Base-by-base conservation (phyloP, 2,329 filamentous ascomycete species). In the Rhinocladiella similis region DNA sequence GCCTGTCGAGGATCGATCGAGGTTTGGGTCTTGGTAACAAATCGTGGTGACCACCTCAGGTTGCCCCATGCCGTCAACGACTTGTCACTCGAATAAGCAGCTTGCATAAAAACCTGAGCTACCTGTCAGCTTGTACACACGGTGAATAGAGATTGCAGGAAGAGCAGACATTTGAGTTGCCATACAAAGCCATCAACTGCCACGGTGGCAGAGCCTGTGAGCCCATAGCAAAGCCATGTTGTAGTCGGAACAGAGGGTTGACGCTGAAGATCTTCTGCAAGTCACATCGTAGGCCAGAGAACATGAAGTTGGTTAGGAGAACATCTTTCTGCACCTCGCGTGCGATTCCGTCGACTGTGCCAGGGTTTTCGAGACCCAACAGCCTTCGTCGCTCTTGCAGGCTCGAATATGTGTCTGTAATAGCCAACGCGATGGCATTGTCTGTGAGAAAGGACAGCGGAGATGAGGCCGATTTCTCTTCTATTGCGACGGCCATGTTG, bases 281-380 rank as follows among this genome's bases (percentile, higher is more conserved):
- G 76, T 99, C 94, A 73, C 93, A 95, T 72, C 93, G 90, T 74
- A 99, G 83, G 69, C 94, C 94, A 43, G 90, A 89, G 81, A 99
- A 97, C 86, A 94, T 95, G 75, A 91, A 89, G 81, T 97, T 96
- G 78, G 88, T 94, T 69, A 97, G 85, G 73, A 97, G 88, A 67
- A 97, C 92, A 83, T 97, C 92, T 77, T 92, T 91, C 79, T 95
- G 88, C 62, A 97, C 91, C 80, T 99, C 94, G 73, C 89, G 87
- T 66, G 89, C 84, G 73, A 96, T 87, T 70, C 86, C 87, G 77
- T 99, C 94, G 65, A 97, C 87, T 50, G 89, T 92, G 68, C 94
- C 94, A 39, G 94, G 94, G 77, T 97, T 97, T 66, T 87, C 83
- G 66, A 99, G 82, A 61, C 92, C 93, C 64, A 99, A 83, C 76